Evolutionary conservation across 306 rosid species (phyloP), one percentile per base, ranked within the genome.

Genomic region (Casuarina glauca): DNA sequence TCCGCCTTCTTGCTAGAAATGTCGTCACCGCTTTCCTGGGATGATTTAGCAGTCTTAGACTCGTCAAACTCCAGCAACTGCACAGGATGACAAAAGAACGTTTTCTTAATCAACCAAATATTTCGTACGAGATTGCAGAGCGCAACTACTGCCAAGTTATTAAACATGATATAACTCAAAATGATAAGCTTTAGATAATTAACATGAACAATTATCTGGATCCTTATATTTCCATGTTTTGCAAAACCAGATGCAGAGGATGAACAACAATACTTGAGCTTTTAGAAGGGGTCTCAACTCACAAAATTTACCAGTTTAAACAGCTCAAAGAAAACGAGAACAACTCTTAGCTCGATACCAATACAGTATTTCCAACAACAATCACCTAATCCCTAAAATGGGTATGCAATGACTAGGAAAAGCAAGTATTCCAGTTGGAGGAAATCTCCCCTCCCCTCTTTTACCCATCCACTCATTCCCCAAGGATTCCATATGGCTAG

Each of bases 11-110:
- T 94, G 89, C 78, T 85, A 53, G 82, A 51, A 49, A 85, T 90
- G 51, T 53, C 88, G 71, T 80, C 84, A 71, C n/a, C 66, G 55
- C 67, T 90, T 72, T 83, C 96, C 80, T 90, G 57, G 53, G 93
- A 81, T 74, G 90, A 69, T 60, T 45, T n/a, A 2, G 86, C 79
- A 3, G 80, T 70, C 85, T 90, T 96, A 7, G 97, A 91, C 88
- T 96, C 99, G 67, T 93, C 96, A 46, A 96, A 96, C 72, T 87
- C 99, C 88, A 96, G 80, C 84, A 96, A 78, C 99, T 93, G 88
- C 83, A 71, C 41, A 9, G 69, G 54, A 82, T 35, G 72, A 73
- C 78, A 70, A 20, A 69, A 81, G 44, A 39, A 45, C 54, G 39
- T 55, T 57, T 72, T 60, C 69, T 64, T 15, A 13, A 74, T 42